Evolutionary conservation across 176 grass and related monocot species (phyloP), one percentile per base, ranked within the genome.

Genomic region (Chloris gayana): DNA sequence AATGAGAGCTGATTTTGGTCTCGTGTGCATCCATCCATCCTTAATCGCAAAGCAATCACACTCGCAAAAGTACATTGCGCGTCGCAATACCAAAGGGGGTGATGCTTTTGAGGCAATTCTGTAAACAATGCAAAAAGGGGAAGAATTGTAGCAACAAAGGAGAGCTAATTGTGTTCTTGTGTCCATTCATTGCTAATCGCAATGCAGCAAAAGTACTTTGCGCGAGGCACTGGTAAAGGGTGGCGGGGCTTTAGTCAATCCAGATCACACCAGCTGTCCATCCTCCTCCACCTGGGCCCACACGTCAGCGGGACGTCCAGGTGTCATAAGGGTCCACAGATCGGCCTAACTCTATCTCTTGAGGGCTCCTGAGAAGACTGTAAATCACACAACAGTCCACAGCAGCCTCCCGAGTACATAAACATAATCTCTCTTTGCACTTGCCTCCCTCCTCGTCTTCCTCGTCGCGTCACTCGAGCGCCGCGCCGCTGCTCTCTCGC

Each of bases 191-290:
- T 13, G 44, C 14, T 11, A 45, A 45, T 45, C 44, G 9, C 44
- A 44, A 2, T 45, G 1, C 17, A 0, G 3, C 4, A 18, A 49
- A 49, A 17, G 34, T 35, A 35, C 34, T 2, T 35, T 35, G 34
- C 2, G 34, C 34, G 34, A 2, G 34, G 35, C 3, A 37, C 2
- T 37, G 7, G 35, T 37, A 5, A 37, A 37, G 35, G n/a, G n/a
- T n/a, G n/a, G n/a, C n/a, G n/a, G n/a, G 7, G 35, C 35, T 37
- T 41, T 66, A 79, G 59, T 79, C 69, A 74, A 68, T 78, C 73
- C 86, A 83, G 74, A n/a, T 88, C 86, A 88, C 9, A 80, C 76
- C 87, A 89, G 82, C 87, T 81, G 77, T 80, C 21, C 19, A 12
- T n/a, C 27, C 9, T 22, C 15, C 29, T 67, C 39, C 18, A 6